phyloP scores from a whole-genome alignment of 768 basidiomycete species.

The Leccinum subgranulosum region DNA sequence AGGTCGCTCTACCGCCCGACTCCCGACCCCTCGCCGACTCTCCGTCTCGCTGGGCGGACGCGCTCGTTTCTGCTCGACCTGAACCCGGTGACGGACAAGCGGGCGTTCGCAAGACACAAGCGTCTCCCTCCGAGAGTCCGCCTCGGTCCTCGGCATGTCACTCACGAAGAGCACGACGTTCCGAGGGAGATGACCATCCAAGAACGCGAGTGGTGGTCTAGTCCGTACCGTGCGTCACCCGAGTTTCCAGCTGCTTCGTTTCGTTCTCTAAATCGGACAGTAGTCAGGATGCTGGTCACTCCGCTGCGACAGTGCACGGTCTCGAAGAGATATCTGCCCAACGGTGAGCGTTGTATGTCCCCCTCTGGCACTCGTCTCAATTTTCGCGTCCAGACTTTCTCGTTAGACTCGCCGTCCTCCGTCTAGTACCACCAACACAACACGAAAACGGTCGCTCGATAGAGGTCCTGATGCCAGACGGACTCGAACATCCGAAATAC shows the following conservation, averaged over 20 bases:
- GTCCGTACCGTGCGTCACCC: constrained; percentile 61
- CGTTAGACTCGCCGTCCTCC: constrained; percentile 53
- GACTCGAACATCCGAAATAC: constrained; percentile 64
- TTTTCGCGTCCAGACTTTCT: constrained; percentile 52
- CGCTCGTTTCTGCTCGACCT: constrained; percentile 62
- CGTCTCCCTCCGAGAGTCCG: constrained; percentile 47
- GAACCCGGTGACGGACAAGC: constrained; percentile 55
- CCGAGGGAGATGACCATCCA: constrained; percentile 58
- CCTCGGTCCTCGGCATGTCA: constrained; percentile 28
- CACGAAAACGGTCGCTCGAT: constrained; percentile 26
- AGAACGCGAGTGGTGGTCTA: constrained; percentile 69
- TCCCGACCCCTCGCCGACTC: constrained; percentile 38
- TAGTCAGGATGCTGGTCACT: constrained; percentile 71
- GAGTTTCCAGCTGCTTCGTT: not conserved
- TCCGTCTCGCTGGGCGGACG: constrained; percentile 40
- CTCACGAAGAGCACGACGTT: constrained; percentile 28
- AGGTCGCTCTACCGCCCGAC: constrained; percentile 35
- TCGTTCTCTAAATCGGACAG: not conserved
- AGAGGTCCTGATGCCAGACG: constrained; percentile 47
- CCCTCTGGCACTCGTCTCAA: not conserved
- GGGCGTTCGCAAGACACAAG: constrained; percentile 55
- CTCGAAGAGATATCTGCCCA: constrained; percentile 52
- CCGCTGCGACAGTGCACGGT: constrained; percentile 57
- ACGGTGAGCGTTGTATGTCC: constrained; percentile 39
- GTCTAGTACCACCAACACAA: constrained; percentile 32